phyloP scores from a whole-genome alignment of 2,329 filamentous ascomycete species.

The Elsinoe necatrix region DNA sequence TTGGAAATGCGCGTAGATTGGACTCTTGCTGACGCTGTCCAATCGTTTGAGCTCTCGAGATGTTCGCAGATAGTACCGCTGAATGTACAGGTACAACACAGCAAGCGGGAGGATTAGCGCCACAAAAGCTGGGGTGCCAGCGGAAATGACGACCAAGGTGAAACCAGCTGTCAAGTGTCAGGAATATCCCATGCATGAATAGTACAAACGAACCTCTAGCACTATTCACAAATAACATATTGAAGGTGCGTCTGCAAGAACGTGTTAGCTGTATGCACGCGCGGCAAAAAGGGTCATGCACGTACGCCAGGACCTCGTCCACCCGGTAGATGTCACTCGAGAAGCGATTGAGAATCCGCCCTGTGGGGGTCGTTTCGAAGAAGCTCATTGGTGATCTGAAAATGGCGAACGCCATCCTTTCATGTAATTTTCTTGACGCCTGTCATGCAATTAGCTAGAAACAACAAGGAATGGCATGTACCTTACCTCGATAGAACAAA shows the following conservation, averaged over 20 bases:
- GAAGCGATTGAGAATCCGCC: constrained; percentile 94
- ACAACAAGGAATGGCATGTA: neutral
- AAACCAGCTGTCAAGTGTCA: constrained; percentile 47
- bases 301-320: constrained; percentile 77
- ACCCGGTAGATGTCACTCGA: constrained; percentile 76
- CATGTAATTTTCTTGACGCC: constrained; percentile 92
- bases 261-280: constrained; percentile 24
- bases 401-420: constrained; percentile 93
- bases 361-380: constrained; percentile 93
- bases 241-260: constrained; percentile 65
- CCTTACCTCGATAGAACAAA: constrained; percentile 91
- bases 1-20: constrained; percentile 97
- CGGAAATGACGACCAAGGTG: constrained; percentile 77
- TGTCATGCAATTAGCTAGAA: constrained; percentile 28
- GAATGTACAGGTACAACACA: constrained; percentile 80
- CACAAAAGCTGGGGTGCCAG: constrained; percentile 71
- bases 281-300: constrained; percentile 20
- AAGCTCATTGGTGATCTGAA: constrained; percentile 98
- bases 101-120: constrained; percentile 72
- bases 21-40: constrained; percentile 89
- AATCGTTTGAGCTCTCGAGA: constrained; percentile 93
- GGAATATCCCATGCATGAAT: constrained; percentile 5
- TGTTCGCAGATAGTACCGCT: constrained; percentile 92
- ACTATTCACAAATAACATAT: constrained; percentile 61
- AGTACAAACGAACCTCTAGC: constrained; percentile 38